Evolutionary conservation across 345 rosid species (phyloP), one percentile per base, ranked within the genome.

Genomic region (Euclidium syriacum): DNA sequence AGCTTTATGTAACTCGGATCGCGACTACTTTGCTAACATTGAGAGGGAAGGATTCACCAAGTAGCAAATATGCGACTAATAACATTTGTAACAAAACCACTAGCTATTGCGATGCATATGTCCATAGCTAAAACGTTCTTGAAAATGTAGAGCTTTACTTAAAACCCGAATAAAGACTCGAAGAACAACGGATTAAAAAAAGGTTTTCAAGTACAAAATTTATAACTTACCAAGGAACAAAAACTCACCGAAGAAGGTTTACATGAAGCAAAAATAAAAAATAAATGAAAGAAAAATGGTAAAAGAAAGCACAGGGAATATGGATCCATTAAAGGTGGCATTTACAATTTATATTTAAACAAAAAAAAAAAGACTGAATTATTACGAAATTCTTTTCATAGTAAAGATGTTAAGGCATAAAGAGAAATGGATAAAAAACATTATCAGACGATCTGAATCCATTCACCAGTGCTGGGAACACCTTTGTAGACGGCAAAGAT

Each of bases 401-500:
- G n/a, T 12, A 5, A 67, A 15, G 52, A 40, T 68, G 59, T 32
- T 49, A 67, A 51, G 0, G 39, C 55, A 25, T n/a, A 68, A n/a
- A 42, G 53, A 51, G 2, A 3, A 27, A 32, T 59, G 30, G 67
- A 38, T 51, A 40, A 42, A 52, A 48, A 57, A 4, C 34, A 12
- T 40, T 18, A 14, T 73, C 36, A 79, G 53, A 67, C 73, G 58
- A 83, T 16, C 48, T 83, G 84, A 53, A 83, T 76, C 88, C 86
- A 85, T 35, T 65, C 65, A 26, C 79, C 74, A 30, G 2, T 18
- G 25, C 86, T 81, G 36, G 86, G 91, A 10, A 83, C 78, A 27
- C 84, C 88, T 15, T 71, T 69, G 59, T 81, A 57, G 27, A 79
- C 79, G 23, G 80, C 86, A n/a, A 29, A 74, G 26, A 83, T 15